Evolutionary conservation across 2,329 filamentous ascomycete species (phyloP).

Genomic region (Hymenoscyphus infarciens): DNA sequence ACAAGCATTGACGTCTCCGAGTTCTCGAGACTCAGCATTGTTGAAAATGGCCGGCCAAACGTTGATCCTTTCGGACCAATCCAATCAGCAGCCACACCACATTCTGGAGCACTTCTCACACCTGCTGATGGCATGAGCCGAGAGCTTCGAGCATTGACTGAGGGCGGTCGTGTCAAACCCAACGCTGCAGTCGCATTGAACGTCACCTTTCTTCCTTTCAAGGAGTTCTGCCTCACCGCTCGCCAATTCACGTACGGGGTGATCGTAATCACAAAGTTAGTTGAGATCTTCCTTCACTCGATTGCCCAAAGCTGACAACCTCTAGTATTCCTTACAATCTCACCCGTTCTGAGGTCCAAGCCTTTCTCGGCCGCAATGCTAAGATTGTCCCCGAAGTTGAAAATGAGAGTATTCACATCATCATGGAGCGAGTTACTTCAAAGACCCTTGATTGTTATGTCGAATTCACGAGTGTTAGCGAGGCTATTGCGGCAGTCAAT

Average conservation of each 20-base stretch:
- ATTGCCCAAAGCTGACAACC: not conserved
- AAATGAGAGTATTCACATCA: constrained; percentile 57
- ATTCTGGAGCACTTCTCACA: constrained; percentile 6
- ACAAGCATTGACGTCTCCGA: not conserved
- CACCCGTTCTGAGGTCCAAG: constrained; percentile 52
- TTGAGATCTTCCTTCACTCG: not conserved
- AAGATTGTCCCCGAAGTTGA: constrained; percentile 49
- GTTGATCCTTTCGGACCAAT: not conserved
- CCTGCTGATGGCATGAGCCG: constrained; percentile 15
- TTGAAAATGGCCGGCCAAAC: not conserved
- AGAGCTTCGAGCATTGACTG: constrained; percentile 22
- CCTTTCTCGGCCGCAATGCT: constrained; percentile 56
- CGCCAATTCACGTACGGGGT: not conserved
- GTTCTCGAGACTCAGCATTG: not conserved
- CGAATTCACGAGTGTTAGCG: constrained; percentile 51
- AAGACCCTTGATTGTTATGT: constrained; percentile 62
- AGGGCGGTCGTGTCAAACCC: constrained; percentile 24
- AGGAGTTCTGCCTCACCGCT: not conserved
- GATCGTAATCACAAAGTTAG: not conserved
- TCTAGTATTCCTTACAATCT: constrained; percentile 54
- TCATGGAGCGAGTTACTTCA: constrained; percentile 60
- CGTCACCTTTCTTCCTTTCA: not conserved
- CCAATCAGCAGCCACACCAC: constrained; percentile 7
- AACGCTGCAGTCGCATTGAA: constrained; percentile 13
- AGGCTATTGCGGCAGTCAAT: constrained; percentile 52